Evolutionary conservation across 257 asterid genomes (phyloP).

Genomic region (Nicotiana tomentosiformis): DNA sequence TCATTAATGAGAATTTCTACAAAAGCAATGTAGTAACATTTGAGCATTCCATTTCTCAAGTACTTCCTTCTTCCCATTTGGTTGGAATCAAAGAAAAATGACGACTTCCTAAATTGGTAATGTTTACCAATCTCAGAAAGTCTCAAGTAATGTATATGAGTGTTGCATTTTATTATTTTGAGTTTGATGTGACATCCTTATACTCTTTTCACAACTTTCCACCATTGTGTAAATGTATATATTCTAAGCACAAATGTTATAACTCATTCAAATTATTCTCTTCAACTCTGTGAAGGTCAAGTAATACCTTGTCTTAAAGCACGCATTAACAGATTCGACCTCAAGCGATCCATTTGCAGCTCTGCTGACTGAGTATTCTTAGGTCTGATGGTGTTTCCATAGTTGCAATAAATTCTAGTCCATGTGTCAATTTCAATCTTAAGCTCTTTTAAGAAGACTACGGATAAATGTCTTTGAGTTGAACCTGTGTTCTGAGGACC

Average conservation of each 20-base stretch:
- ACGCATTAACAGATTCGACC: background rate
- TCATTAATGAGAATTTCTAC: background rate
- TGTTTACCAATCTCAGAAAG: background rate
- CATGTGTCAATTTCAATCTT: background rate
- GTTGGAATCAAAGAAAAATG: background rate
- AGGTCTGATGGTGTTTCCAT: background rate
- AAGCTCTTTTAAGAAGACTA: background rate
- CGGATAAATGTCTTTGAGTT: background rate
- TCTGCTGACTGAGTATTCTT: background rate
- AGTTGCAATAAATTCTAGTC: background rate
- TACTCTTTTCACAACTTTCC: background rate
- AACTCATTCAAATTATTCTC: background rate
- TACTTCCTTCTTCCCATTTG: background rate
- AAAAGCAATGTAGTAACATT: background rate
- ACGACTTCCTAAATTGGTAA: background rate
- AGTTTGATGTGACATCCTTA: background rate
- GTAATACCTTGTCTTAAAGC: background rate
- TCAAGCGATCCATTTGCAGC: background rate
- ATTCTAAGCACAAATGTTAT: background rate
- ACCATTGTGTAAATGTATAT: background rate
- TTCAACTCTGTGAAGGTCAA: background rate
- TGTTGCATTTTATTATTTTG: background rate
- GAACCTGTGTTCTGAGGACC: background rate
- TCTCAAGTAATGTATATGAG: background rate
- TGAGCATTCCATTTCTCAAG: background rate